Percentiles rank a stretch among this genome's conserved stretches.
These are phyloP conservation scores for Coleophoma crateriformis DNA, from an alignment of 2,329 filamentous ascomycete genomes.

Conservation along the genomic window DNA sequence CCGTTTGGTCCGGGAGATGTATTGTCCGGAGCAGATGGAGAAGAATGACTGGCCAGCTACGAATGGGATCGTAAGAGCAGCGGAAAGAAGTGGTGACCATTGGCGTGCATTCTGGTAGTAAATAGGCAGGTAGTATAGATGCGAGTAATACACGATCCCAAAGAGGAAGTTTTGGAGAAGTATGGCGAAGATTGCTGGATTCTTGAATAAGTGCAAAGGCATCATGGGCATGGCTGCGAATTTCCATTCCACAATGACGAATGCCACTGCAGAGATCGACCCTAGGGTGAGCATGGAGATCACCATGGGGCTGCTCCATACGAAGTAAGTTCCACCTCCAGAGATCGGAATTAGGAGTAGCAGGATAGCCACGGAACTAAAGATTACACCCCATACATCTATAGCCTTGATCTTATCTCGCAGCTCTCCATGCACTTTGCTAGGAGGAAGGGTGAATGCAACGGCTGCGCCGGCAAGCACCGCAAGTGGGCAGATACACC, in stretches of 20 bases:
- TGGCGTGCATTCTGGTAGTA: slow-evolving; percentile 52
- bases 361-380: slow-evolving; percentile 49
- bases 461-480: slow-evolving; percentile 37
- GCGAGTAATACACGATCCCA: slow-evolving; percentile 52
- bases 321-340: slow-evolving; percentile 51
- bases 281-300: slow-evolving; percentile 53
- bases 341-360: slow-evolving; percentile 59
- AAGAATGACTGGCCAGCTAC: slow-evolving; percentile 39
- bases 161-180: slow-evolving; percentile 54
- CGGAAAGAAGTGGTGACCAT: slow-evolving; percentile 35
- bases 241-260: slow-evolving; percentile 50
- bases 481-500: slow-evolving; percentile 46
- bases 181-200: slow-evolving; percentile 45
- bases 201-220: slow-evolving; percentile 49
- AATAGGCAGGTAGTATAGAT: slow-evolving; percentile 53
- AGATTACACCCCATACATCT: slow-evolving; percentile 52
- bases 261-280: slow-evolving; percentile 36
- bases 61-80: slow-evolving; percentile 43
- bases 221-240: slow-evolving; percentile 52
- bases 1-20: slow-evolving; percentile 49
- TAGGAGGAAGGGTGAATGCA: slow-evolving; percentile 44
- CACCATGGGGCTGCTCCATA: slow-evolving; percentile 50
- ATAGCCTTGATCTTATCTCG: slow-evolving; percentile 46
- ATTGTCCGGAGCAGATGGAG: slow-evolving; percentile 47
- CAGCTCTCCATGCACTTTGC: slow-evolving; percentile 41